Evolutionary conservation across 768 basidiomycete genomes (phyloP), one percentile per base, ranked within the genome.

Genomic region (Hericium rajendrae): DNA sequence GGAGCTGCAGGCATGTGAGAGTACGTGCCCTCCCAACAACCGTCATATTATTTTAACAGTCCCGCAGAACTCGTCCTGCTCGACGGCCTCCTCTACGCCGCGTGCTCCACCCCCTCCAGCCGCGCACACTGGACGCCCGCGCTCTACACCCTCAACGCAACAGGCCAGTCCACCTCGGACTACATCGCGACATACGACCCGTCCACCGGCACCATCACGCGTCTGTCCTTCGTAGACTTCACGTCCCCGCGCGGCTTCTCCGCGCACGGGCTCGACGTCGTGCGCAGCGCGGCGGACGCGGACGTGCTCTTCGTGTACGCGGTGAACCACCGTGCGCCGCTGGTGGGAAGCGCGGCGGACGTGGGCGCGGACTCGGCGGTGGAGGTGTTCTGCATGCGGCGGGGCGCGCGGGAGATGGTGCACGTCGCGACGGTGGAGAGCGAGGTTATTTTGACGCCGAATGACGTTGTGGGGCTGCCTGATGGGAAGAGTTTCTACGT

Each of bases 301-400:
- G 68, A 72, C 11, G 68, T 76, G 50, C 74, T 87, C 9, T 86
- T 78, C 60, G 71, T 88, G 15, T 88, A 86, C 63, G 71, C 85
- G n/a, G 73, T 89, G 60, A 89, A 89, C 65, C 86, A 89, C 66
- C 80, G 84, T 32, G 72, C 70, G 18, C 86, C 85, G 0, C 56
- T 72, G 2, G 68, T 68, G 15, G 72, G 68, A 12, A 65, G 72
- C 22, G 69, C 79, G 1, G 62, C 57, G 6, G 61, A 65, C 13
- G 73, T 78, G 5, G 88, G 88, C n/a, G 85, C 87, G 1, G 82
- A 89, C 65, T 86, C 86, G 1, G 78, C 74, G 54, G 71, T 91
- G 22, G 88, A 91, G 65, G 74, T 91, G 20, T 88, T 89, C 66
- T 78, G 76, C 63, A 83, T 81, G 1, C 68, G 60, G 0, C 59